Evolutionary conservation across 75 land plant genomes (phyloP), one percentile per base, ranked within the genome.

Genomic region (Cunninghamia lanceolata): DNA sequence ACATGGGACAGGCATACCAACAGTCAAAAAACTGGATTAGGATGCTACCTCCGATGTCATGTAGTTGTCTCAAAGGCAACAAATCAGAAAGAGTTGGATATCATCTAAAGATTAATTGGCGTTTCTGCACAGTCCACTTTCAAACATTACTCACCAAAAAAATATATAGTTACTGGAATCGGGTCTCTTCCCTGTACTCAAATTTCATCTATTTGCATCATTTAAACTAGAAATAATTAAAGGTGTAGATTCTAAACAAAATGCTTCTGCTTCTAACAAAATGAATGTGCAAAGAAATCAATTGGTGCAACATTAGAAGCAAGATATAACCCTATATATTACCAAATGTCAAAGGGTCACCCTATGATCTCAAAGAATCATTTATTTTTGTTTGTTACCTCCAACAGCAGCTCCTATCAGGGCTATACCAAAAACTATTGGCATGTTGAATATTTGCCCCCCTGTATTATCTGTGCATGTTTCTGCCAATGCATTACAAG

Each of bases 381-480:
- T 35, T 35, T 53, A 9, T 0, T 42, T 40, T 42, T 43, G 11
- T 40, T 43, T 25, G 15, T 85, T 86, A 94, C 95, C 94, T 89
- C 95, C 94, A 88, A 94, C 94, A 85, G 93, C 89, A 83, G 95
- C 94, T 13, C 95, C 94, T 45, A 92, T 86, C 76, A 94, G 88
- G 83, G 95, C 92, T 54, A 94, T 92, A 68, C 73, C 63, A 54
- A 93, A 91, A 40, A 94, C 84, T 28, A 94, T 9, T 40, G 95
- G 95, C 95, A 94, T 94, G 84, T 85, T 89, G 85, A 86, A 87
- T 14, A 86, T 16, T 17, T 91, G 84, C 25, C 36, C 36, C 25
- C 36, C 36, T 46, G 78, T 92, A 80, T 90, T 86, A 85, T 83
- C 82, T 66, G 90, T 92, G 86, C 95, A 94, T 70, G 94, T 90